Evolutionary conservation across 225 moss, liverwort and hornwort species (phyloP).

Genomic region (Thuidium tamariscinum): DNA sequence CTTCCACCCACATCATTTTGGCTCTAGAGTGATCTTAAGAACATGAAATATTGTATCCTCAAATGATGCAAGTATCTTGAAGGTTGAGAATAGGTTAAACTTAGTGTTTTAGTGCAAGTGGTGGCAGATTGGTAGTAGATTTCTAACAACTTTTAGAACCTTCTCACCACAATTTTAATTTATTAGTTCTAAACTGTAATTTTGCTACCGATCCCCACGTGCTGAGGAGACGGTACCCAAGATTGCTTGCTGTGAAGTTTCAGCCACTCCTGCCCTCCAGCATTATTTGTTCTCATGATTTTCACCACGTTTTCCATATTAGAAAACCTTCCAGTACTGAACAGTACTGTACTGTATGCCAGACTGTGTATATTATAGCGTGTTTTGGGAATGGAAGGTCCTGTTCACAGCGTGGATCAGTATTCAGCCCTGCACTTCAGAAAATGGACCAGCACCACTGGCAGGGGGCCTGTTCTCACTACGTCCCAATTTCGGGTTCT

Average conservation of each 20-base stretch:
- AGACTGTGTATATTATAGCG: neutral
- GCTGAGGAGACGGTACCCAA: neutral
- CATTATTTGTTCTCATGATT: neutral
- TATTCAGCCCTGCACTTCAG: neutral
- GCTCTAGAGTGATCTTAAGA: fast-evolving
- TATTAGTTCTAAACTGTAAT: neutral
- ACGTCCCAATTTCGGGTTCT: neutral
- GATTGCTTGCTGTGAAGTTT: neutral
- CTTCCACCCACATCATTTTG: neutral
- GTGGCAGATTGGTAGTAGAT: neutral
- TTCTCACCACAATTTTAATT: neutral
- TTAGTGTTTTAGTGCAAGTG: too few relatives aligned
- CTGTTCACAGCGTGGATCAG: neutral
- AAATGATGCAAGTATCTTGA: neutral
- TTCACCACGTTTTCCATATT: neutral
- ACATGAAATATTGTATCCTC: fast-evolving
- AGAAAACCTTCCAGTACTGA: neutral
- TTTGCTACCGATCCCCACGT: neutral
- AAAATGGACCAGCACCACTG: neutral
- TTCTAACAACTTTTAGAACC: neutral
- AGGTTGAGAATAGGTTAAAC: neutral
- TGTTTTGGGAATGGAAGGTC: neutral
- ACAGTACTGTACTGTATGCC: too few relatives aligned
- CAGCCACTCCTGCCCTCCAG: neutral
- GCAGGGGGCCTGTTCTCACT: fast-evolving